phyloP scores from a whole-genome alignment of 2,329 filamentous ascomycete genomes.

The Penicillium oxalicum region DNA sequence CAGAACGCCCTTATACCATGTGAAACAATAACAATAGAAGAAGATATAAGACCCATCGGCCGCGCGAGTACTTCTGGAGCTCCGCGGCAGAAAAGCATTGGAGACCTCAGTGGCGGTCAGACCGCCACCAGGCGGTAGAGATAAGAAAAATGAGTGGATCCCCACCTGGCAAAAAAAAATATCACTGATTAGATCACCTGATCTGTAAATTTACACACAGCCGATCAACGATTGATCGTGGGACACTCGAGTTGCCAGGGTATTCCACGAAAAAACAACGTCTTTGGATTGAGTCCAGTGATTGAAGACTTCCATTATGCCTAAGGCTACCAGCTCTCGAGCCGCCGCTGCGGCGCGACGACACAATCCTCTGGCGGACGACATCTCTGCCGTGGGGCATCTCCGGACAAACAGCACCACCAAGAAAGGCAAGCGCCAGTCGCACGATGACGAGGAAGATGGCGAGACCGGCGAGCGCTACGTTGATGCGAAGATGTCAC shows the following conservation, averaged over 20 bases:
- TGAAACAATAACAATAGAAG: too few relatives aligned
- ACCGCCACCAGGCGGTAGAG: conserved; percentile 6
- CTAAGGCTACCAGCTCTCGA: conserved; percentile 63
- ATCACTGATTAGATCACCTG: conserved; percentile 26
- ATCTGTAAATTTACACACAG: conserved; percentile 33
- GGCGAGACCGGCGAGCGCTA: conserved; percentile 61
- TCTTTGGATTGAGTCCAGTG: not conserved
- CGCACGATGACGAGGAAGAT: conserved; percentile 53
- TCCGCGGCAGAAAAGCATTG: conserved; percentile 5
- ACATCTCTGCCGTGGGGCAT: conserved; percentile 65
- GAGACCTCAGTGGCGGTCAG: conserved; percentile 7
- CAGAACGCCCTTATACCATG: too few relatives aligned
- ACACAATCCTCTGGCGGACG: conserved; percentile 88
- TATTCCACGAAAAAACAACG: not conserved
- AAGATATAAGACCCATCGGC: too few relatives aligned
- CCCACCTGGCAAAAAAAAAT: conserved; percentile 30
- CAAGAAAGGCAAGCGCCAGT: conserved; percentile 56
- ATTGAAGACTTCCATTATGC: conserved; percentile 52
- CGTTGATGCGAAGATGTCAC: conserved; percentile 81
- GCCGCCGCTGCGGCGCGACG: conserved; percentile 55
- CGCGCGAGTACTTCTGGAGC: too few relatives aligned
- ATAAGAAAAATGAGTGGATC: conserved; percentile 10
- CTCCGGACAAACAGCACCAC: conserved; percentile 64
- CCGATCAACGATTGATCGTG: conserved; percentile 9
- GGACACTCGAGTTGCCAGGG: not conserved